A percentile compares a stretch with the other conserved stretches of the same genome.
These are phyloP conservation scores for Schwanniomyces pseudopolymorphus DNA, from an alignment of 805 yeast species.

Conservation along the genomic window DNA sequence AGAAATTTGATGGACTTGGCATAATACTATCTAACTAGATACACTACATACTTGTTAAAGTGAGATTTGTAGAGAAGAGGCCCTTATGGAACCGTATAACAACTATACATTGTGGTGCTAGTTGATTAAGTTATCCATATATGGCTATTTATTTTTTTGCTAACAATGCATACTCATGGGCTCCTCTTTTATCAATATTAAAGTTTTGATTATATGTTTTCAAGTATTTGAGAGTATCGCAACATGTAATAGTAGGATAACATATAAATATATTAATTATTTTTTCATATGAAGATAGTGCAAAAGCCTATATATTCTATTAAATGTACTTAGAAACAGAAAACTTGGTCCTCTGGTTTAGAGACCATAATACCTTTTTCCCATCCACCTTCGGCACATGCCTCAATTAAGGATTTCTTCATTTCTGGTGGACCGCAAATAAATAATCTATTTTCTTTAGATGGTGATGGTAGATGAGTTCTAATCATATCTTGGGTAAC, in stretches of 20 bases:
- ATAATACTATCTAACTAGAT: not conserved
- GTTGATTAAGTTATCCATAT: no score
- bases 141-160: no score
- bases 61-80: no score
- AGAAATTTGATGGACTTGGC: not conserved
- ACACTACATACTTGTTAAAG: no score
- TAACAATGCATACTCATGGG: no score
- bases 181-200: no score
- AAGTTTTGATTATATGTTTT: no score
- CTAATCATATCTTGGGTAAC: conserved; percentile 59
- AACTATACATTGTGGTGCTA: no score
- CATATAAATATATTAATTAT: not conserved
- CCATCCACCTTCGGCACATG: conserved; percentile 65
- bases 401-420: conserved; percentile 52
- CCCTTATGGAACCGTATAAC: no score
- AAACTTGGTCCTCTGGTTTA: conserved; percentile 54
- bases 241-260: not conserved
- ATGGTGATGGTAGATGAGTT: conserved; percentile 51
- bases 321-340: conserved; percentile 43
- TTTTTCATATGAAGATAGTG: not conserved
- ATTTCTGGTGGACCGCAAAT: conserved; percentile 76
- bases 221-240: no score
- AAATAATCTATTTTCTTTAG: conserved; percentile 53
- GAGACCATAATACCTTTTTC: conserved; percentile 45
- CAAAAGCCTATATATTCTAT: not conserved